A percentile compares a stretch with the other conserved stretches of the same genome.
Evolutionary conservation across 495 filamentous ascomycete genomes (phyloP).

Genomic region (Parmelia sp.): DNA sequence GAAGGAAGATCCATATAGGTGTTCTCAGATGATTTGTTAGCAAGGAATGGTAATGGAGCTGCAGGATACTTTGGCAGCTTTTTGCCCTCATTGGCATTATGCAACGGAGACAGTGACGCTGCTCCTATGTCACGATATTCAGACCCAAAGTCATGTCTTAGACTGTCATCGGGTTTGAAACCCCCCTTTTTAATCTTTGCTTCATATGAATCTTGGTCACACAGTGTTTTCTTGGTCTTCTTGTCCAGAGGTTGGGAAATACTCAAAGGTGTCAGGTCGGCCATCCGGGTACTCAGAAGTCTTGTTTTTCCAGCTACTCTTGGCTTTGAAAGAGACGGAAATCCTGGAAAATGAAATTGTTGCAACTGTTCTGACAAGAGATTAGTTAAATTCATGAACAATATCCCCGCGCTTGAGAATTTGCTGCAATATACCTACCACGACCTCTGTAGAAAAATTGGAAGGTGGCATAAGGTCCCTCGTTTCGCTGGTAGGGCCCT

Average conservation of each 20-base stretch:
- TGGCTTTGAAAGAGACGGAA: background rate
- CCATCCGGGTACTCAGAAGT: slow-evolving; percentile 9
- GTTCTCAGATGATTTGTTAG: background rate
- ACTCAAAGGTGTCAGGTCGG: slow-evolving; percentile 21
- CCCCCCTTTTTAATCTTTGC: slow-evolving; percentile 11
- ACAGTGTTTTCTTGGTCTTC: background rate
- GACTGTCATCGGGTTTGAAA: background rate
- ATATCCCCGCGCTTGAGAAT: background rate
- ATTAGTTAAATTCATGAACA: background rate
- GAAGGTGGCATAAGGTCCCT: slow-evolving; percentile 25
- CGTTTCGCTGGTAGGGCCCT: slow-evolving; percentile 15
- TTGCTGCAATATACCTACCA: slow-evolving; percentile 13
- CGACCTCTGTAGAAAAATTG: slow-evolving; percentile 30
- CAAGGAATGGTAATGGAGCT: slow-evolving; percentile 5
- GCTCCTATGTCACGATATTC: slow-evolving; percentile 10
- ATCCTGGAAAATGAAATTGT: slow-evolving; percentile 23
- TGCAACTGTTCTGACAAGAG: slow-evolving; percentile 16
- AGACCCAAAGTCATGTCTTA: slow-evolving; percentile 10
- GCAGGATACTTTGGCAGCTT: background rate
- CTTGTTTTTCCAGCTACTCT: background rate
- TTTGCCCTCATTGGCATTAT: background rate
- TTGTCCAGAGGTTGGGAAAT: slow-evolving; percentile 4
- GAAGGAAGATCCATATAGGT: background rate
- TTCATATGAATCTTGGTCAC: slow-evolving; percentile 8
- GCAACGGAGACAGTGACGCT: background rate